phyloP scores from a whole-genome alignment of 116 monocot genomes.

The Cymodocea nodosa region DNA sequence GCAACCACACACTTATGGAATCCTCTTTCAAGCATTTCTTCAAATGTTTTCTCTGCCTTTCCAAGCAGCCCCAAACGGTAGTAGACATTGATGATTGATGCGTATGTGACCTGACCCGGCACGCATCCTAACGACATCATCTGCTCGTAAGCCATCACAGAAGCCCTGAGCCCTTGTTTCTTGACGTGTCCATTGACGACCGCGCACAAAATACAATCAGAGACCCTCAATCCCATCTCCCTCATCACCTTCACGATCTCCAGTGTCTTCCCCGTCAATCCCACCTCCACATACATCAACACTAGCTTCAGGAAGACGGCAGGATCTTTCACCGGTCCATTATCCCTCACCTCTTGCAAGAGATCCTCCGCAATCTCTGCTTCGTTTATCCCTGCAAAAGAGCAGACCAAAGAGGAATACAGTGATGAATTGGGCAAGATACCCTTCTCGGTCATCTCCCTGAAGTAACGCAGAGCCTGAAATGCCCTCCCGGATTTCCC shows the following conservation, averaged over 20 bases:
- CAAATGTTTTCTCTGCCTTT: slow-evolving; percentile 47
- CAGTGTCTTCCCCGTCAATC: slow-evolving; percentile 37
- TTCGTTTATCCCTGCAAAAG: slow-evolving; percentile 55
- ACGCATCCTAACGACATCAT: slow-evolving; percentile 41
- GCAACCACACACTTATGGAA: slow-evolving; percentile 72
- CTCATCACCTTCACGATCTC: slow-evolving; percentile 43
- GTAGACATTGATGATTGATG: slow-evolving; percentile 66
- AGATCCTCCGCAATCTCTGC: slow-evolving; percentile 53
- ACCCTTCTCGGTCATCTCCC: slow-evolving; percentile 49
- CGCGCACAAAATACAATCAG: slow-evolving; percentile 63
- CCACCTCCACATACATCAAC: slow-evolving; percentile 61
- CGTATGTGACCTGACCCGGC: slow-evolving; percentile 78
- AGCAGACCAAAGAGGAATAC: slow-evolving; percentile 53
- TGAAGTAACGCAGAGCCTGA: slow-evolving; percentile 50
- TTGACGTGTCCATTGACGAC: slow-evolving; percentile 63
- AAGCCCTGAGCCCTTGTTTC: slow-evolving; percentile 32
- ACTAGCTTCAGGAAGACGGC: slow-evolving; percentile 50
- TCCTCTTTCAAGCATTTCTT: slow-evolving; percentile 60
- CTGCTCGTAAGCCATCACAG: slow-evolving; percentile 44
- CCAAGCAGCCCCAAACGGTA: slow-evolving; percentile 39
- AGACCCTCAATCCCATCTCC: slow-evolving; percentile 33
- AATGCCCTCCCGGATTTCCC: slow-evolving; percentile 46
- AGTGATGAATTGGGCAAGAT: slow-evolving; percentile 21
- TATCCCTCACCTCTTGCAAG: slow-evolving; percentile 43
- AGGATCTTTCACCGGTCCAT: slow-evolving; percentile 41